Base-by-base conservation (phyloP, 768 basidiomycete species). In the Piloderma croceum region DNA sequence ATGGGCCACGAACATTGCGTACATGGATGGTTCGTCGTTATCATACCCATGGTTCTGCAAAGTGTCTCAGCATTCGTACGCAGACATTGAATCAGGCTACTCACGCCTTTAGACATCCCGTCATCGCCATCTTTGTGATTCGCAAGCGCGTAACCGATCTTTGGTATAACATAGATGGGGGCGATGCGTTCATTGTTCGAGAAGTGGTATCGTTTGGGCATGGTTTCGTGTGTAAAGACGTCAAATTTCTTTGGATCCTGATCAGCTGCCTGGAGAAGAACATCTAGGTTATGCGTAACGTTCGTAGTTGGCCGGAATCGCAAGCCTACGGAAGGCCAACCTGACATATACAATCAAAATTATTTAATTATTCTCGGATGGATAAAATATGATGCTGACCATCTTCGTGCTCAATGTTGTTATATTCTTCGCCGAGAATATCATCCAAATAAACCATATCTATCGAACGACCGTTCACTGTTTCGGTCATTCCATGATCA, bases 401-500 rank as follows among this genome's bases (percentile, higher is more conserved):
- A 45, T 94, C 91, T 47, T 79, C 72, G 51, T 90, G 86, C 41
- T 77, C 73, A 32, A 90, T 81, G 12, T 61, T 62, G 5, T 62
- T 53, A 36, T 77, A 69, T 3, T 79, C 76, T 25, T 71, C 61
- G 2, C 83, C 86, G 24, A 90, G 64, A 42, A 90, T 76, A 49
- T 89, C 83, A 56, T 96, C 90, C 39, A 96, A 69, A 59, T 83
- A 88, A 24, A 93, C 63, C 35, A 76, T 70, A 36, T 83, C 76
- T n/a, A n/a, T n/a, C n/a, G n/a, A n/a, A n/a, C n/a, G n/a, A 0
- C 81, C 79, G 46, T 85, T 73, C 45, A 78, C 79, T n/a, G 90
- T 94, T 56, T 89, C 86, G 1, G 79, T 83, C 87, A 90, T 92
- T n/a, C 89, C 90, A 51, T 90, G 85, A 56, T 90, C 88, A 46